These are phyloP conservation scores for Sugiyamaella japonica DNA, from an alignment of 1,139 yeast species.

Conservation along the genomic window DNA sequence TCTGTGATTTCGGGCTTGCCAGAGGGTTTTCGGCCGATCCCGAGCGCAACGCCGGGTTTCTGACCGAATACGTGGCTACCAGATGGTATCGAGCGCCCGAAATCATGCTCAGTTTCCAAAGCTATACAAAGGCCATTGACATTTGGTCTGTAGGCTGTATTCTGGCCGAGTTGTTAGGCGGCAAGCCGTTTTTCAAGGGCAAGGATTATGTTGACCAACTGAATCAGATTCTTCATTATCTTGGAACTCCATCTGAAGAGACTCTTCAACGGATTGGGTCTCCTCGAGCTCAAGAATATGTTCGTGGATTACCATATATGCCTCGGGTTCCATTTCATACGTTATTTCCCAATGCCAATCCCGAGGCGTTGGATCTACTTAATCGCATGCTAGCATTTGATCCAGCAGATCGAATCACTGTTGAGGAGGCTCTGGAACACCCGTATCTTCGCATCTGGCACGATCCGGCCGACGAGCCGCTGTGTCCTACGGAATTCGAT, in stretches of 20 bases:
- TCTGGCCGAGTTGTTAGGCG: conserved; percentile 87
- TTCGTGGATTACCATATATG: conserved; percentile 79
- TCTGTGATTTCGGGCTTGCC: conserved; percentile 96
- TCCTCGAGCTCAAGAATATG: conserved; percentile 87
- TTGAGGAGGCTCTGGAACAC: conserved; percentile 84
- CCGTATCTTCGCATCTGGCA: conserved; percentile 94
- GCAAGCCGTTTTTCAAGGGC: conserved; percentile 90
- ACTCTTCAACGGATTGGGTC: conserved; percentile 85
- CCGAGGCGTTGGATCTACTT: conserved; percentile 79
- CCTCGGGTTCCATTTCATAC: conserved; percentile 74
- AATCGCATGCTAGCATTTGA: conserved; percentile 83
- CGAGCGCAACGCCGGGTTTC: conserved; percentile 82
- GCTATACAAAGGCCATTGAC: conserved; percentile 93
- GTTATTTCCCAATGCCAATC: conserved; percentile 82
- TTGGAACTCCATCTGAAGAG: conserved; percentile 90
- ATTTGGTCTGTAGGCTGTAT: conserved; percentile 98
- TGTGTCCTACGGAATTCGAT: conserved; percentile 78
- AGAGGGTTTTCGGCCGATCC: conserved; percentile 89
- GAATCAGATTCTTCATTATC: conserved; percentile 76
- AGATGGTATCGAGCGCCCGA: conserved; percentile 99
- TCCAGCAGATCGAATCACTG: conserved; percentile 83
- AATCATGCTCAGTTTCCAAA: conserved; percentile 89
- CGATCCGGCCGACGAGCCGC: conserved; percentile 93
- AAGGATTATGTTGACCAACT: conserved; percentile 95
- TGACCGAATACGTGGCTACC: conserved; percentile 97